Evolutionary conservation across 2,329 filamentous ascomycete genomes (phyloP), one percentile per base, ranked within the genome.

Genomic region (Trichoderma hamatum): DNA sequence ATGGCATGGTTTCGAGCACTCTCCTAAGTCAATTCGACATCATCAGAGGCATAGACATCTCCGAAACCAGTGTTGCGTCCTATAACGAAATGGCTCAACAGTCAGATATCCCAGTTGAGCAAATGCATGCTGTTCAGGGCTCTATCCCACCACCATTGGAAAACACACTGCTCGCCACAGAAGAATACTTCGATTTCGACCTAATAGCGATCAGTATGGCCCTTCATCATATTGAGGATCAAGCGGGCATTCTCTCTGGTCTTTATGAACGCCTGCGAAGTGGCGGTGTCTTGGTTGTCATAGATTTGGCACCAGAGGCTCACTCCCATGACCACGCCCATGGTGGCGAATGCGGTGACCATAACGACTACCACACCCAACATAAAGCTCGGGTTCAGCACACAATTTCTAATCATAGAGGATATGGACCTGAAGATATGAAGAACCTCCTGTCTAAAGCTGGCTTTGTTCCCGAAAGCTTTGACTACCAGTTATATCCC

Each of bases 21-120:
- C 62, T 66, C 2, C 14, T 32, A 3, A 36, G 24, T 43, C 52
- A 56, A 19, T 66, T 66, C 26, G 52, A 66, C 24, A 43, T 66
- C 36, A 46, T 66, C 3, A 66, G 52, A 30, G 62, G 62, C 5
- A 56, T 66, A 16, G 62, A 66, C 13, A 56, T 66, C 5, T 66
- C 62, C 5, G 62, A 66, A 21, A 24, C 34, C 5, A 66, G 62
- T 13, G 52, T 66, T 21, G 36, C 52, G 1, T 54, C 34, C 9
- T 66, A 66, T 36, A 66, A 66, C 62, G 62, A 66, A 52, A 58
- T 66, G 36, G 62, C 62, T 34, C 62, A 28, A 3, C 36, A 58
- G n/a, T 46, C 51, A 9, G 62, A 52, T 4, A 7, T 58, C 36
- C 52, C 36, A 3, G 13, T 54, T 21, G 36, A 54, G 4, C 19